A percentile compares a stretch with the other conserved stretches of the same genome.
Conservation (phyloP, 805 yeast genomes). For the Candida nitratophila region DNA sequence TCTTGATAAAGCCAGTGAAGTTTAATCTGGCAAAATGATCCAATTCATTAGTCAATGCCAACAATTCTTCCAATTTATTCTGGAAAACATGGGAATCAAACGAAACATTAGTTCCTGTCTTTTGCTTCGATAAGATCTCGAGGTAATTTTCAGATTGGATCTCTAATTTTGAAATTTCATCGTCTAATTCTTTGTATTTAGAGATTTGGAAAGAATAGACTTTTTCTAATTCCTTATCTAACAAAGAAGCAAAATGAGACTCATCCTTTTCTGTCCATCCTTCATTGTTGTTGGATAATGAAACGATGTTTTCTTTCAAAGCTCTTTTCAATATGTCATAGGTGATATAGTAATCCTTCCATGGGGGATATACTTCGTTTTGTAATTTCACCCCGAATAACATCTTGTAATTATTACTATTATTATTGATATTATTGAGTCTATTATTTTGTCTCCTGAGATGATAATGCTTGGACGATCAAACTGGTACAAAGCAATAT, state of each 20-base stretch:
- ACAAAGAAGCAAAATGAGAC: conserved; percentile 53
- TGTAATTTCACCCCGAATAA: conserved; percentile 79
- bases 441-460: too few relatives aligned
- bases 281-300: conserved; percentile 8
- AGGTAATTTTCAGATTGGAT: conserved; percentile 39
- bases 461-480: too few relatives aligned
- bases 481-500: too few relatives aligned
- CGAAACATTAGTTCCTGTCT: conserved; percentile 3
- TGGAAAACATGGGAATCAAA: conserved; percentile 62
- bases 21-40: conserved; percentile 88
- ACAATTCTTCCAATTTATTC: conserved; percentile 60
- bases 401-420: conserved; percentile 51
- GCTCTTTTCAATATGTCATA: conserved; percentile 61
- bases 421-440: too few relatives aligned
- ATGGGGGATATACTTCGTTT: conserved; percentile 78
- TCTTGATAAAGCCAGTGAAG: conserved; percentile 90
- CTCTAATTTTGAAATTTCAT: conserved; percentile 60
- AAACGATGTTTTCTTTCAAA: conserved; percentile 59
- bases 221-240: conserved; percentile 68
- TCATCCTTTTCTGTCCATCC: conserved; percentile 71
- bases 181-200: conserved; percentile 63
- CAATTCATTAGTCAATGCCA: conserved; percentile 73
- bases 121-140: conserved; percentile 2
- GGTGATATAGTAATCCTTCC: conserved; percentile 70
- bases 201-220: conserved; percentile 66